Conservation (phyloP, 176 grass and related monocot species). For the Echinochloa phyllopogon region DNA sequence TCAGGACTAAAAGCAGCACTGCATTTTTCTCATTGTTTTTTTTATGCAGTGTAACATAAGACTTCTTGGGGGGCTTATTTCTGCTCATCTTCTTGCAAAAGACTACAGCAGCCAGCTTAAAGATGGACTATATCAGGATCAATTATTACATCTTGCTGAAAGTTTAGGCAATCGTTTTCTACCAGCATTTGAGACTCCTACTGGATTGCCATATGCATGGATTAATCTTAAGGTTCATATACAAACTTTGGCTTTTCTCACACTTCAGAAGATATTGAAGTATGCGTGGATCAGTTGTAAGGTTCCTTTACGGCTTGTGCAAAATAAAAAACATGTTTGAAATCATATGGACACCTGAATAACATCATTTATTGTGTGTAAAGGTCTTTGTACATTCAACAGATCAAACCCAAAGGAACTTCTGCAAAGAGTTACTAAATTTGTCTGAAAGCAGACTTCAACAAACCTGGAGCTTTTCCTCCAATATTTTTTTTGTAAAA, state of each 20-base stretch:
- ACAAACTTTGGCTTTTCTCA: conserved; percentile 32
- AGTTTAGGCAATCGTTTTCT: conserved; percentile 80
- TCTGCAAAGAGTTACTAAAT: conserved; percentile 19
- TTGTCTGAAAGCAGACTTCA: conserved; percentile 5
- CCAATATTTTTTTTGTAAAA: neutral
- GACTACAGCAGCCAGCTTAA: conserved; percentile 65
- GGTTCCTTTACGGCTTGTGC: conserved; percentile 27
- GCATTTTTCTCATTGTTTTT: conserved; percentile 6
- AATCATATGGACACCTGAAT: conserved; percentile 34
- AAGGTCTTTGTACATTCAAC: neutral
- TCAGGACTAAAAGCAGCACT: conserved; percentile 30
- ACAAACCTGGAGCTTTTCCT: neutral
- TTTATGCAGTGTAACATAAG: conserved; percentile 90
- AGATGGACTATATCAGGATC: conserved; percentile 76
- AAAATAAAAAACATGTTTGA: conserved; percentile 7
- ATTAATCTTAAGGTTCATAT: conserved; percentile 87
- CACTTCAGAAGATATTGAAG: conserved; percentile 43
- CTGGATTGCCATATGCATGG: conserved; percentile 97
- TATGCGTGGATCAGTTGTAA: conserved; percentile 79
- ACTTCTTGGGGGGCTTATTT: conserved; percentile 98
- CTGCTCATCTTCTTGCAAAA: conserved; percentile 96
- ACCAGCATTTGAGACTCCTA: conserved; percentile 95
- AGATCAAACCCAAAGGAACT: conserved; percentile 16
- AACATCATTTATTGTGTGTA: neutral
- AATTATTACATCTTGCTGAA: conserved; percentile 85